Evolutionary conservation across 2,329 filamentous ascomycete species (phyloP).

Genomic region (Alternaria incomplexa): DNA sequence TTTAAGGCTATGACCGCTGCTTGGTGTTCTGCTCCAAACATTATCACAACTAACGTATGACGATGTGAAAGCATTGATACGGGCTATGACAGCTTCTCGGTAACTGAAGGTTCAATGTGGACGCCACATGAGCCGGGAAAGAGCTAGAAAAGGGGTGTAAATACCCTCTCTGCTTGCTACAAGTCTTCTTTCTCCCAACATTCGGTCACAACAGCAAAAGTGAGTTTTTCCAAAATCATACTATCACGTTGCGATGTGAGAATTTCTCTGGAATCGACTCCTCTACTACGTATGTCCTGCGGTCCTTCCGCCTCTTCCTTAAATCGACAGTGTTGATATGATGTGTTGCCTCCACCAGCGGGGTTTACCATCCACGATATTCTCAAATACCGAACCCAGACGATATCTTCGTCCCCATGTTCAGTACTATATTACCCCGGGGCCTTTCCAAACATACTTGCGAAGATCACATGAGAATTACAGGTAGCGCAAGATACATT

Average conservation of each 20-base stretch:
- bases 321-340: background rate
- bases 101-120: background rate
- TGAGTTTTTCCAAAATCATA: background rate
- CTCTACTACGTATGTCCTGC: background rate
- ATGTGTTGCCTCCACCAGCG: background rate
- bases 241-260: background rate
- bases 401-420: background rate
- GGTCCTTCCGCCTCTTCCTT: background rate
- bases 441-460: background rate
- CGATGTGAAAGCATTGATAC: background rate
- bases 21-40: background rate
- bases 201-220: background rate
- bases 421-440: background rate
- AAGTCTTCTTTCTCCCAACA: background rate
- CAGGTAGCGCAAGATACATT: background rate
- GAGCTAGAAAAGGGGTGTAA: background rate
- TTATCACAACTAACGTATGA: background rate
- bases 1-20: background rate
- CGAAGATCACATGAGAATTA: background rate
- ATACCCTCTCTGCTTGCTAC: background rate
- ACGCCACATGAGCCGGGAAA: background rate
- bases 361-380: background rate
- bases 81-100: background rate
- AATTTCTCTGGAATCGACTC: background rate
- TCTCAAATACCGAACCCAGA: background rate